phyloP scores from a whole-genome alignment of 495 filamentous ascomycete species.

The Talaromyces proteolyticus region DNA sequence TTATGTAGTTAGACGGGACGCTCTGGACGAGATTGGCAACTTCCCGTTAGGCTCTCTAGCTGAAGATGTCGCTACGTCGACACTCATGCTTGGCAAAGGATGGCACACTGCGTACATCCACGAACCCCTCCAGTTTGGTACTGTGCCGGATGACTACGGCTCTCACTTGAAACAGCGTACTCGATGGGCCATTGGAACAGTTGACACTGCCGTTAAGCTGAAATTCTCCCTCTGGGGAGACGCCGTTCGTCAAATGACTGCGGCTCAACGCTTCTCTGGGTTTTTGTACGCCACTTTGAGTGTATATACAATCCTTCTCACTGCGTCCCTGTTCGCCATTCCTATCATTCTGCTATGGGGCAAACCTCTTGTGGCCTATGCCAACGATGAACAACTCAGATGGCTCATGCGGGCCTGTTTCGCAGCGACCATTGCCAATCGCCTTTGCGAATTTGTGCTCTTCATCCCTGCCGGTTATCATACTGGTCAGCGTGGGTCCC shows the following conservation, averaged over 20 bases:
- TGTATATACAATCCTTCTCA: slow-evolving; percentile 35
- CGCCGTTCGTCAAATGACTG: slow-evolving; percentile 24
- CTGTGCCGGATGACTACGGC: slow-evolving; percentile 40
- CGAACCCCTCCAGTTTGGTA: slow-evolving; percentile 46
- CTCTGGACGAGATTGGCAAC: slow-evolving; percentile 44
- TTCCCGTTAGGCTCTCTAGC: slow-evolving; percentile 42
- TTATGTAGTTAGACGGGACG: slow-evolving; percentile 40
- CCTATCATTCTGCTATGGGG: slow-evolving; percentile 41
- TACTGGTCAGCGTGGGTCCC: slow-evolving; percentile 32
- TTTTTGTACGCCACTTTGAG: slow-evolving; percentile 39
- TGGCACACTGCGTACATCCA: slow-evolving; percentile 47
- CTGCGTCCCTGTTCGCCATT: slow-evolving; percentile 35
- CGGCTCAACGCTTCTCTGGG: slow-evolving; percentile 30
- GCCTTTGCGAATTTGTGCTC: slow-evolving; percentile 35
- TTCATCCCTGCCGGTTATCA: slow-evolving; percentile 39
- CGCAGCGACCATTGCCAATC: slow-evolving; percentile 28
- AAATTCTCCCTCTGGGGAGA: slow-evolving; percentile 39
- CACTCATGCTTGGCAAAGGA: slow-evolving; percentile 39
- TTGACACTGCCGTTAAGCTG: slow-evolving; percentile 36
- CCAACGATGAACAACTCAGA: slow-evolving; percentile 33
- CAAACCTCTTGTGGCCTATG: slow-evolving; percentile 36
- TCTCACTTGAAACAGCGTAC: slow-evolving; percentile 47
- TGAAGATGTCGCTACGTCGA: slow-evolving; percentile 47
- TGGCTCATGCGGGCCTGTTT: slow-evolving; percentile 44
- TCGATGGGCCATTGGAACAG: slow-evolving; percentile 41